Conservation (phyloP, 2,329 filamentous ascomycete species). For the Huntiella bhutanensis region DNA sequence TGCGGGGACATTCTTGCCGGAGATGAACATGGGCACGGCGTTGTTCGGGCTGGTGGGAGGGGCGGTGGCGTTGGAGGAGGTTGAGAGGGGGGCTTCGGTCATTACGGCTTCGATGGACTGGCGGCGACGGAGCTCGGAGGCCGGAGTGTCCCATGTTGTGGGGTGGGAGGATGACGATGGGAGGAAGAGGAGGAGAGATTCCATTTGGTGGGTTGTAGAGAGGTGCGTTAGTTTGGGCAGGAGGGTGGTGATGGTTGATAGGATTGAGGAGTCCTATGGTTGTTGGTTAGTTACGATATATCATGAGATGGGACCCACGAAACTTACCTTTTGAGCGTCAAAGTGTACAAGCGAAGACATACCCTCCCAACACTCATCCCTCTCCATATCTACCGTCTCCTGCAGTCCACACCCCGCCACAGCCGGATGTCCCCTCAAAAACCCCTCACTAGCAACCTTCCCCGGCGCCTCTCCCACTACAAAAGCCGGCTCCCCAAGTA, state of each 20-base stretch:
- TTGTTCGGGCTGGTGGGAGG: conserved; percentile 10
- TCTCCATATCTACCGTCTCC: conserved; percentile 24
- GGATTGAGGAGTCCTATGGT: conserved; percentile 21
- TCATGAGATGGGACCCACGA: background rate
- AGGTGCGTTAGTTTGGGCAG: conserved; percentile 27
- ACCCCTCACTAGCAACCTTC: conserved; percentile 22
- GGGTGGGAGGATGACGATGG: conserved; percentile 25
- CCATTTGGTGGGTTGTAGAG: conserved; percentile 30
- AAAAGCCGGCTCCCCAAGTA: conserved; percentile 23
- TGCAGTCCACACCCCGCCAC: conserved; percentile 21
- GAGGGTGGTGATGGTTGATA: conserved; percentile 26
- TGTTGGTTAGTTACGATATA: background rate
- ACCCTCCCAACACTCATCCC: conserved; percentile 26
- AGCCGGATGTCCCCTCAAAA: conserved; percentile 25
- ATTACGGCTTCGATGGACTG: conserved; percentile 17
- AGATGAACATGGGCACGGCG: conserved; percentile 14
- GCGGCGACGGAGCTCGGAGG: conserved; percentile 28
- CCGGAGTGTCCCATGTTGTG: conserved; percentile 23
- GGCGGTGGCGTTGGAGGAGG: conserved; percentile 8
- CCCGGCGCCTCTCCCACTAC: conserved; percentile 28
- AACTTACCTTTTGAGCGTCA: conserved; percentile 24
- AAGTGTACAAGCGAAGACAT: conserved; percentile 25
- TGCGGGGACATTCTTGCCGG: conserved; percentile 33
- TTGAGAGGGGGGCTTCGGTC: conserved; percentile 10
- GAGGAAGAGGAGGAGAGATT: conserved; percentile 37